Evolutionary conservation across 805 yeast genomes (phyloP), one percentile per base, ranked within the genome.

Genomic region (Saccharomycopsis fodiens): DNA sequence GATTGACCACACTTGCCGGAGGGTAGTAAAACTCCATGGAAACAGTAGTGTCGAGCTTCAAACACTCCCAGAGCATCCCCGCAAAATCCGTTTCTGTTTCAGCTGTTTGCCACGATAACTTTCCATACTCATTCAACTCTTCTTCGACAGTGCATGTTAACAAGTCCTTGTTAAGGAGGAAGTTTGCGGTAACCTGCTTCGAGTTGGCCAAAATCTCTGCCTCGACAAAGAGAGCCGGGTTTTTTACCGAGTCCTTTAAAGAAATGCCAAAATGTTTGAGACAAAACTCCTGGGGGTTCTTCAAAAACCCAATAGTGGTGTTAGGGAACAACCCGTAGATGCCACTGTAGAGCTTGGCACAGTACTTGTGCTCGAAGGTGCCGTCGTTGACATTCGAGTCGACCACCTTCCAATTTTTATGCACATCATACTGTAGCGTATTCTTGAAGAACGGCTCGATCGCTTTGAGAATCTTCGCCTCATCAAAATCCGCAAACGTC

Each of bases 271-370:
- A 44, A 12, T 43, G 22, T n/a, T 19, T 16, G n/a, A 19, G 3
- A 13, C 35, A 37, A 30, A 50, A 50, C 31, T 37, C 41, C 10
- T 39, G 12, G 6, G 53, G 53, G 1, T 29, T 3, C 16, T 44
- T 46, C 21, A 50, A 19, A 21, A 47, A 50, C 2, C 19, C 23
- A 13, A 47, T 13, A 3, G 35, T 15, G 8, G 35, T 36, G 20
- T 50, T 50, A 7, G 53, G 53, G 32, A 42, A 47, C n/a, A 50
- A 34, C 8, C 48, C 53, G 42, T 50, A 47, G 13, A 50, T 15
- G 4, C 44, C 10, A 2, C 50, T 39, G 27, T 43, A 50, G 5
- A 50, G 21, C 23, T 47, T 50, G 1, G 41, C 19, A 30, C 35
- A 39, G 13, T 35, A 16, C n/a, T 36, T 27, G 46, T 41, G 27